These are phyloP conservation scores for Podospora pseudopauciseta DNA, from an alignment of 495 filamentous ascomycete species.

Conservation along the genomic window DNA sequence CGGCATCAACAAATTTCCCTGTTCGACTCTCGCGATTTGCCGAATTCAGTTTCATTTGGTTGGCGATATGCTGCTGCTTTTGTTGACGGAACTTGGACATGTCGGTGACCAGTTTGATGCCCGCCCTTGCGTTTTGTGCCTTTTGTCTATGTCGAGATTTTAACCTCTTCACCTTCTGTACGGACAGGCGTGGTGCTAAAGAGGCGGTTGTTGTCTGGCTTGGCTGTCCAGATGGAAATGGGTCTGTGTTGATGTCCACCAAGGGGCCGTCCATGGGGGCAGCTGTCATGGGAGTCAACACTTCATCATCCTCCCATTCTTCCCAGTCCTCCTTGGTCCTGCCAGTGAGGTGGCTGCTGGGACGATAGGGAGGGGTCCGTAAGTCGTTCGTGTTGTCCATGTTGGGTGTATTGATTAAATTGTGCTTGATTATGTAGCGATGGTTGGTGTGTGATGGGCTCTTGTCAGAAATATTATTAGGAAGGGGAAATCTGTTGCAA, in stretches of 20 bases:
- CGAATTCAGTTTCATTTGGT: slow-evolving; percentile 17
- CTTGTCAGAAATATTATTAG: not conserved
- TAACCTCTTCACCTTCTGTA: slow-evolving; percentile 37
- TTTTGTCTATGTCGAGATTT: slow-evolving; percentile 50
- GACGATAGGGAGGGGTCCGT: slow-evolving; percentile 7
- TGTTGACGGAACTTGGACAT: slow-evolving; percentile 42
- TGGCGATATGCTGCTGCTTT: slow-evolving; percentile 25
- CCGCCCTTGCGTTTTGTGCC: slow-evolving; percentile 55
- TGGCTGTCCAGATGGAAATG: slow-evolving; percentile 17
- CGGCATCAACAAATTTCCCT: slow-evolving; percentile 47
- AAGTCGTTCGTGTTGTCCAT: slow-evolving; percentile 29
- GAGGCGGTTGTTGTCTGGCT: slow-evolving; percentile 17
- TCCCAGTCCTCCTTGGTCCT: slow-evolving; percentile 46
- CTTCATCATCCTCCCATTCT: slow-evolving; percentile 45
- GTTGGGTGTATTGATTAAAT: slow-evolving; percentile 11
- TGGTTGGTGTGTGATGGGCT: not conserved
- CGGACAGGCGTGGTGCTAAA: slow-evolving; percentile 27
- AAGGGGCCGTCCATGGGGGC: slow-evolving; percentile 26
- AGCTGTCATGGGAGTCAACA: slow-evolving; percentile 25
- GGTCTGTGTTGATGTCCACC: not conserved
- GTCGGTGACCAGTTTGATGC: slow-evolving; percentile 64
- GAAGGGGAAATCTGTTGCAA: not conserved
- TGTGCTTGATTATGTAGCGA: not conserved
- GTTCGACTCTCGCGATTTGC: slow-evolving; percentile 29
- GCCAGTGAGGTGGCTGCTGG: slow-evolving; percentile 6